phyloP scores from a whole-genome alignment of 2,329 filamentous ascomycete species.

The Xylariaceae sp. region DNA sequence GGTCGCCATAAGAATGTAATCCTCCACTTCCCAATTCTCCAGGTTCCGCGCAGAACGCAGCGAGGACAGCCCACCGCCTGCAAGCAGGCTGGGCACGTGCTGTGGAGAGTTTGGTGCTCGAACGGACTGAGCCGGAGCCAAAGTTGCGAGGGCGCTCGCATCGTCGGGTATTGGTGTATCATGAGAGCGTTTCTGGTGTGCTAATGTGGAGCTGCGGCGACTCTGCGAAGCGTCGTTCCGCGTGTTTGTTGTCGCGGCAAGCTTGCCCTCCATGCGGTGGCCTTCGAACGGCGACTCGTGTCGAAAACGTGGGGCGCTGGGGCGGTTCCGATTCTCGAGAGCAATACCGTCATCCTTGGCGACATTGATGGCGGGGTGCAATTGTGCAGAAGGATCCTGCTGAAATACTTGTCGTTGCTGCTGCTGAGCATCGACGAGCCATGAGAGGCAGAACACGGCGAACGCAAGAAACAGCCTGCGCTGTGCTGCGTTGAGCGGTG shows the following conservation, averaged over 20 bases:
- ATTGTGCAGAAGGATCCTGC: conserved; percentile 22
- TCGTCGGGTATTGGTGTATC: conserved; percentile 46
- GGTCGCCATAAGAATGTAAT: conserved; percentile 99
- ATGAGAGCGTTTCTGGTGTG: conserved; percentile 13
- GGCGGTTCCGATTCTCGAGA: conserved; percentile 18
- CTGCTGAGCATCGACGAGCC: conserved; percentile 55
- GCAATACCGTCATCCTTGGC: conserved; percentile 20
- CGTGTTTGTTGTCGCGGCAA: conserved; percentile 23
- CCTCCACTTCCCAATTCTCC: conserved; percentile 99
- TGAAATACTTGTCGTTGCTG: conserved; percentile 40
- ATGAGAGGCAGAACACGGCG: conserved; percentile 47
- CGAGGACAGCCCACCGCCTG: conserved; percentile 67
- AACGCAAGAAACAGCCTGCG: conserved; percentile 41
- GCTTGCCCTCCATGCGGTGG: conserved; percentile 17
- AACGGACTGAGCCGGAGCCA: conserved; percentile 94
- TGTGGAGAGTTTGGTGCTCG: conserved; percentile 82
- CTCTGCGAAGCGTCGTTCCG: conserved; percentile 13
- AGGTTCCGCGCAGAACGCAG: conserved; percentile 92
- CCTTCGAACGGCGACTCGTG: conserved; percentile 21
- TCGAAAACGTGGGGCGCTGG: conserved; percentile 14
- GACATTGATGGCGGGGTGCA: conserved; percentile 24
- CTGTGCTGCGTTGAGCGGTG: conserved; percentile 41
- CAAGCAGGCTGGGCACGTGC: conserved; percentile 51
- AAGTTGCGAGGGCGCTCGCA: conserved; percentile 96
- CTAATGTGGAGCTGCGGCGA: conserved; percentile 20